Percentiles rank a stretch among this genome's conserved stretches.
Conservation (phyloP, 208 protist species). For the Acanthamoeba castellanii region DNA sequence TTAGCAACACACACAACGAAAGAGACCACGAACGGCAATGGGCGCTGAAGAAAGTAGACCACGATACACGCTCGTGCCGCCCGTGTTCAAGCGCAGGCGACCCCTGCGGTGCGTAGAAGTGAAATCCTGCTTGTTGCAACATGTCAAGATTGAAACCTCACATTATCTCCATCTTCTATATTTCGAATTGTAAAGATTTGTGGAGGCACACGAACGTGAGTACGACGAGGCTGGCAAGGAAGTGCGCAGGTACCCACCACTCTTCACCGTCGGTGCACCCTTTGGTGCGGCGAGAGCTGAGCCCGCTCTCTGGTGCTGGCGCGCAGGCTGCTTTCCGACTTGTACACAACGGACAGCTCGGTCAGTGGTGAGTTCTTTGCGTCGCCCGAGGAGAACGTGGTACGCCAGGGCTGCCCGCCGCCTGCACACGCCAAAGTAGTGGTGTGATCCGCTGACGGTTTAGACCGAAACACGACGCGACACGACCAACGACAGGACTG, state of each 20-base stretch:
- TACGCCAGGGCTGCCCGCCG: no score
- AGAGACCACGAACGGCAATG: neutral
- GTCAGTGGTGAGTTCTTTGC: conserved; percentile 12
- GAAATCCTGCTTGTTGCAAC: no score
- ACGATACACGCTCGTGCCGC: conserved; percentile 15
- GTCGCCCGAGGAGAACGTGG: conserved; percentile 13
- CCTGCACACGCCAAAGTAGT: no score
- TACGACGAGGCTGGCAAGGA: conserved; percentile 53
- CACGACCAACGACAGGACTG: neutral
- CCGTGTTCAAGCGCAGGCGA: conserved; percentile 38
- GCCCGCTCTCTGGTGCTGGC: no score
- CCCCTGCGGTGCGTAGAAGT: neutral
- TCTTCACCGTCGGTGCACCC: no score
- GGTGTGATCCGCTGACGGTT: no score
- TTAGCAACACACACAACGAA: no score
- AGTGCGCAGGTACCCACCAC: neutral
- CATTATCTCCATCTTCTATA: neutral
- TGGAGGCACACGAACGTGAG: conserved; percentile 14
- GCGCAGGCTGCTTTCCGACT: neutral
- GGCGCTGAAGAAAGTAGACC: neutral
- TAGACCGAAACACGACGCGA: no score
- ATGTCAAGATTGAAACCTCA: no score
- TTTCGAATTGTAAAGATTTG: neutral
- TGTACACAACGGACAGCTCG: conserved; percentile 4
- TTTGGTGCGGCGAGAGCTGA: neutral